Conservation (phyloP, 352 stramenopile species). For the Globisporangium polare region DNA sequence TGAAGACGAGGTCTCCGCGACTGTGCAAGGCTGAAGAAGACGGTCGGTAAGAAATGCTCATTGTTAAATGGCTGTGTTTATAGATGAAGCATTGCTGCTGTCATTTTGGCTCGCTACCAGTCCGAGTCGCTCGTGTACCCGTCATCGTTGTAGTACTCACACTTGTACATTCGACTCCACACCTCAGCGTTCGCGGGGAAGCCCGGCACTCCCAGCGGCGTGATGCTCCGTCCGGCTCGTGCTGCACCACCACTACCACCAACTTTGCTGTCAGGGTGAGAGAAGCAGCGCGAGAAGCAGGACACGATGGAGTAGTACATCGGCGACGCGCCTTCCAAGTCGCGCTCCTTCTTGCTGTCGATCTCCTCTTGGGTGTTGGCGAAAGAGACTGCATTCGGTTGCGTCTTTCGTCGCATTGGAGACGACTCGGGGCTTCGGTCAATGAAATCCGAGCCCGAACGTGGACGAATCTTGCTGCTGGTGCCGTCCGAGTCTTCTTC, state of each 20-base stretch:
- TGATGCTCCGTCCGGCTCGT: constrained; percentile 15
- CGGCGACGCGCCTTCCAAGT: neutral
- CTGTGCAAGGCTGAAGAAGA: neutral
- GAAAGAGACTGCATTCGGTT: constrained; percentile 23
- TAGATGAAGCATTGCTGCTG: neutral
- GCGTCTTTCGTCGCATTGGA: constrained; percentile 48
- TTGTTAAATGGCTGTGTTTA: neutral
- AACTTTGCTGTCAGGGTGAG: neutral
- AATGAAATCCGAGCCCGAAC: constrained; percentile 33
- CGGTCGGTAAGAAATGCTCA: neutral
- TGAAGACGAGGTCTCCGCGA: neutral
- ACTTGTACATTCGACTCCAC: constrained; percentile 41
- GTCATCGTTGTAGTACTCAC: constrained; percentile 55
- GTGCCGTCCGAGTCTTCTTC: constrained; percentile 5
- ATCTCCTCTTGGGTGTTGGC: constrained; percentile 24
- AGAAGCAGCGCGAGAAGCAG: constrained; percentile 36
- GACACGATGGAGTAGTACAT: constrained; percentile 17
- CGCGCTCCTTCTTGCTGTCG: constrained; percentile 14
- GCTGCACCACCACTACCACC: neutral
- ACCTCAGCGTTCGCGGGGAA: constrained; percentile 34
- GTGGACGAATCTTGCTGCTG: constrained; percentile 14
- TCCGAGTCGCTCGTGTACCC: constrained; percentile 29
- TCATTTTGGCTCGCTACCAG: constrained; percentile 8
- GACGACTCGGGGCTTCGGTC: constrained; percentile 67
- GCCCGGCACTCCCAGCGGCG: constrained; percentile 38